Base-by-base conservation (phyloP, 148 eudicot genomes). In the Pouteria glomerata region DNA sequence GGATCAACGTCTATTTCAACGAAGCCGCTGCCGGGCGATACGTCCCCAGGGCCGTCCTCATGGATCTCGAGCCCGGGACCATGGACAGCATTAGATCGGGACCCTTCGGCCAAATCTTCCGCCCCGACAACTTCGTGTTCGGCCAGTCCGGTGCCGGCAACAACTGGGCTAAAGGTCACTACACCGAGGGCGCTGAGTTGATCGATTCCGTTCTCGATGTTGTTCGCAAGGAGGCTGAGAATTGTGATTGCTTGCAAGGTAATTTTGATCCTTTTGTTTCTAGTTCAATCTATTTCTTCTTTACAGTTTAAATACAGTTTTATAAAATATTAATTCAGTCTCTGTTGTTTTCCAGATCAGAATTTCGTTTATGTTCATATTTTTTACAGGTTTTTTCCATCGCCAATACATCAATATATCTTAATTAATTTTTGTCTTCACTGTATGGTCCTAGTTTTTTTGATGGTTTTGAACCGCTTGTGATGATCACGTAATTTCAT, bases 41-140 rank as follows among this genome's bases (percentile, higher is more conserved):
- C 57, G 89, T 87, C 5, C 94, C 94, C 0, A 67, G 94, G 45
- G 90, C 94, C 12, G 91, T 89, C 8, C 84, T 89, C 58, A 87
- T 89, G 94, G 91, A 89, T 87, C 91, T 87, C 4, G 91, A 89
- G 31, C 94, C 96, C 1, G 96, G 96, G 8, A 90, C 96, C 29
- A 90, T 90, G 96, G 96, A 90, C n/a, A 81, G 89, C 19, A 87
- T 89, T 74, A 71, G 89, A 77, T 62, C 95, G 15, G 91, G 95
- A 0, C 91, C 95, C 0, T 71, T 82, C 4, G 95, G 95, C 8
- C 83, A 83, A 66, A 89, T 89, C 30, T 89, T 89, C 44, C 50
- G 95, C 12, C 95, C 95, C 15, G 95, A 89, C 67, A 89, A 89
- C 69, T 89, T 89, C 19, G 90, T 89, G 1, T 89, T 89, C 30